These are phyloP conservation scores for Penicillium bialowiezense DNA, from an alignment of 495 filamentous ascomycete species.

Conservation along the genomic window DNA sequence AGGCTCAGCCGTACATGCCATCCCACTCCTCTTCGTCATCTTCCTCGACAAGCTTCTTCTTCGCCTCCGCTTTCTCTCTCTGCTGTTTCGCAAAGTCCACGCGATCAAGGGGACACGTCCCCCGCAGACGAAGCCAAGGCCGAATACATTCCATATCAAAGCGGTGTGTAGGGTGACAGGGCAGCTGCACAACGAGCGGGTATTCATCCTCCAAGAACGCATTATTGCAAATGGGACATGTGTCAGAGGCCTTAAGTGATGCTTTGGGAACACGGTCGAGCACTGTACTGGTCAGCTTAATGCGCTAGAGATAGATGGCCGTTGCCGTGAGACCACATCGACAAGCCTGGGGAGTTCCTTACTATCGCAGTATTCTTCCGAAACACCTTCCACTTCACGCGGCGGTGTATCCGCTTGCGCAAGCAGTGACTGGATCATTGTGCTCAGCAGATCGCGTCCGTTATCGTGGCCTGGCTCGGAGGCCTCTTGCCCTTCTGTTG, in stretches of 20 bases:
- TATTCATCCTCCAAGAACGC: conserved; percentile 73
- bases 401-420: conserved; percentile 64
- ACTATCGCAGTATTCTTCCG: conserved; percentile 75
- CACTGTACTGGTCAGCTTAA: conserved; percentile 26
- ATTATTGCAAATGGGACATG: conserved; percentile 85
- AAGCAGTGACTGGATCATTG: conserved; percentile 62
- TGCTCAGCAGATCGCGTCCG: conserved; percentile 49
- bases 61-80: conserved; percentile 55
- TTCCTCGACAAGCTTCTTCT: conserved; percentile 53
- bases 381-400: conserved; percentile 66
- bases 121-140: conserved; percentile 86
- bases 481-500: conserved; percentile 7
- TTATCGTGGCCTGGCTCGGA: conserved; percentile 7
- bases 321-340: not conserved
- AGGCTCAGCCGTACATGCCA: conserved; percentile 66
- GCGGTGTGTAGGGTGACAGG: conserved; percentile 75
- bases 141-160: conserved; percentile 95
- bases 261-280: conserved; percentile 78
- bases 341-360: conserved; percentile 10
- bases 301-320: not conserved
- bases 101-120: conserved; percentile 85
- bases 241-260: conserved; percentile 61
- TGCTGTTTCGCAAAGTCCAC: conserved; percentile 74
- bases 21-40: conserved; percentile 69
- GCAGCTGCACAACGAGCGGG: conserved; percentile 82